A percentile compares a stretch with the other conserved stretches of the same genome.
Conservation (phyloP, 176 grass and related monocot species). For the Tuctoria greenei region DNA sequence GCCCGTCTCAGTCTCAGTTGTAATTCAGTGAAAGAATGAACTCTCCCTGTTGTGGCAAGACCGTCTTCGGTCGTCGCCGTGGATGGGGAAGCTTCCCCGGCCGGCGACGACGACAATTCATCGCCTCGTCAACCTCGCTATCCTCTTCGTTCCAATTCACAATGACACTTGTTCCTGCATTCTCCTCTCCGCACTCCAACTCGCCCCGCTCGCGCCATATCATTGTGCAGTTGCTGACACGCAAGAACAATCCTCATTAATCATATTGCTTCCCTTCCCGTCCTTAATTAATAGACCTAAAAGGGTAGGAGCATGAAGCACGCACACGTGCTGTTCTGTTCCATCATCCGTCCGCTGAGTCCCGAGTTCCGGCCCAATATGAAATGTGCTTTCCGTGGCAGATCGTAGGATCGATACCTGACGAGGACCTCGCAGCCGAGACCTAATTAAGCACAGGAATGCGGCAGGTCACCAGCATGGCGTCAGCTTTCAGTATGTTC, state of each 20-base stretch:
- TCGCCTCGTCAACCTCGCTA: too few relatives aligned
- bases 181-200: too few relatives aligned
- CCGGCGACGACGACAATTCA: too few relatives aligned
- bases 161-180: too few relatives aligned
- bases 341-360: neutral
- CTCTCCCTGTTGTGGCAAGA: too few relatives aligned
- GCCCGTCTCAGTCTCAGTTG: too few relatives aligned
- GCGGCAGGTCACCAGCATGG: slow-evolving; percentile 49
- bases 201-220: too few relatives aligned
- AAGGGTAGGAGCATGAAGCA: slow-evolving; percentile 6
- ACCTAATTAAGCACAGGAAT: slow-evolving; percentile 44
- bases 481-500: slow-evolving; percentile 59
- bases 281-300: slow-evolving; percentile 6
- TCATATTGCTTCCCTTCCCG: slow-evolving; percentile 30
- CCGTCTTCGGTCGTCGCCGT: too few relatives aligned
- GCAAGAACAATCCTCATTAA: slow-evolving; percentile 37
- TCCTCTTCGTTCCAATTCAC: too few relatives aligned
- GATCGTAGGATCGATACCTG: slow-evolving; percentile 36
- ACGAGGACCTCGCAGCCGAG: slow-evolving; percentile 37
- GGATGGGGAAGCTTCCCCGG: too few relatives aligned
- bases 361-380: slow-evolving; percentile 32
- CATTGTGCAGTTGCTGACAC: slow-evolving; percentile 42
- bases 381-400: slow-evolving; percentile 37
- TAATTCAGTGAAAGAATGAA: too few relatives aligned
- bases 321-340: slow-evolving; percentile 20